Base-by-base conservation (phyloP, 495 filamentous ascomycete genomes). In the Trichoderma asperelloides region DNA sequence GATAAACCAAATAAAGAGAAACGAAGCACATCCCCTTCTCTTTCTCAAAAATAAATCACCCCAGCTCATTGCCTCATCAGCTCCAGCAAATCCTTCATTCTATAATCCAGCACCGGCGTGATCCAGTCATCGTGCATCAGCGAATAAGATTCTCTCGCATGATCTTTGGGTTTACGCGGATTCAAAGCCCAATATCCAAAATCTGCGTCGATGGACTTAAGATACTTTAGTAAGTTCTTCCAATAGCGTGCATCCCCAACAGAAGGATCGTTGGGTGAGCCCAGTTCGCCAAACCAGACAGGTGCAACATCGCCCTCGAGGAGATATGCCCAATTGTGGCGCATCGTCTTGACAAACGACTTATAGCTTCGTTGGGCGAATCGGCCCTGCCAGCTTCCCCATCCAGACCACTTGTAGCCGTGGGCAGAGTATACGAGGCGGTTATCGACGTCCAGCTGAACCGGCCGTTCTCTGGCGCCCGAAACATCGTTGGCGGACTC, bases 151-250 rank as follows among this genome's bases (percentile, higher is more conserved):
- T 87, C 85, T 28, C 68, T 77, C 62, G 75, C 81, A 69, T 83
- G 76, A 21, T 81, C 75, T 64, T 78, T 78, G n/a, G 82, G 81
- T 69, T 86, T 85, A 33, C 81, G 79, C 62, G 85, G 82, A 74
- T 88, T 87, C 68, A 88, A 74, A 37, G 85, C 85, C 86, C 86
- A 88, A 74, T 87, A 88, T 27, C 83, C 85, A 75, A 86, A 87
- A 69, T 86, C 84, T 28, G 81, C 83, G 70, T 87, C 84, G 55
- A 84, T 74, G 0, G 71, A 72, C 69, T 79, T 80, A 39, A 87
- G 75, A 68, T 81, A 87, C 8, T 75, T 74, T 65, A 88, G 66
- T 69, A 88, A 73, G 68, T 88, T 85, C 23, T 69, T 65, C 85
- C 85, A 88, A 74, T 88, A 87, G 70, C 86, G 84, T 37, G 71